Conservation (phyloP, 306 rosid species). For the Pterocarpus macrocarpus region DNA sequence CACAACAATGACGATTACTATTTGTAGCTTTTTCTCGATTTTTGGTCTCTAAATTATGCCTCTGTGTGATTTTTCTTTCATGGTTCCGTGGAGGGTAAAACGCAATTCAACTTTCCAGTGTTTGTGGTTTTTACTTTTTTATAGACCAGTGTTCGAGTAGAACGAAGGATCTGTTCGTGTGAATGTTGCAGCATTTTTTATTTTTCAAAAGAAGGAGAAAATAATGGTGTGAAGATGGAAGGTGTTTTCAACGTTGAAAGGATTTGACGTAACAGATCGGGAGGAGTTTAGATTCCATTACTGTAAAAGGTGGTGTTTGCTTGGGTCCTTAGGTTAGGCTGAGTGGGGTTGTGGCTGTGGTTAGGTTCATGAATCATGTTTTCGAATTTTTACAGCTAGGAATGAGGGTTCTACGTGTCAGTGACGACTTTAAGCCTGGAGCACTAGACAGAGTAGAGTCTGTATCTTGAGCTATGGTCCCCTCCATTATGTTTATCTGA, state of each 20-base stretch:
- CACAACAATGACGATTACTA: conserved; percentile 19
- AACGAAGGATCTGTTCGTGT: conserved; percentile 31
- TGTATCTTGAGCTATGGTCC: conserved; percentile 70
- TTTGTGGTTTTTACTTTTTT: neutral
- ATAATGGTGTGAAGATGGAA: conserved; percentile 23
- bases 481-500: conserved; percentile 68
- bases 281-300: conserved; percentile 10
- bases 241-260: conserved; percentile 38
- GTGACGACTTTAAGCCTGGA: conserved; percentile 55
- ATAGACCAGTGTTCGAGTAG: conserved; percentile 17
- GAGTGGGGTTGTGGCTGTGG: conserved; percentile 36
- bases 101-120: conserved; percentile 11
- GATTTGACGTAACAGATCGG: conserved; percentile 42
- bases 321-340: conserved; percentile 43
- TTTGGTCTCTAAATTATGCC: conserved; percentile 2
- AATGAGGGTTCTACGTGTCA: conserved; percentile 54
- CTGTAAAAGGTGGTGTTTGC: conserved; percentile 19
- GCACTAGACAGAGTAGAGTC: conserved; percentile 49
- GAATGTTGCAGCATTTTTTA: conserved; percentile 13
- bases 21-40: conserved; percentile 30
- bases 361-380: conserved; percentile 44
- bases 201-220: neutral
- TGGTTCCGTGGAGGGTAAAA: conserved; percentile 19
- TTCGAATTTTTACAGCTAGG: conserved; percentile 47
- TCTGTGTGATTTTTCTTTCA: neutral